phyloP scores from a whole-genome alignment of 805 yeast species.

The Deakozyma indianensis region DNA sequence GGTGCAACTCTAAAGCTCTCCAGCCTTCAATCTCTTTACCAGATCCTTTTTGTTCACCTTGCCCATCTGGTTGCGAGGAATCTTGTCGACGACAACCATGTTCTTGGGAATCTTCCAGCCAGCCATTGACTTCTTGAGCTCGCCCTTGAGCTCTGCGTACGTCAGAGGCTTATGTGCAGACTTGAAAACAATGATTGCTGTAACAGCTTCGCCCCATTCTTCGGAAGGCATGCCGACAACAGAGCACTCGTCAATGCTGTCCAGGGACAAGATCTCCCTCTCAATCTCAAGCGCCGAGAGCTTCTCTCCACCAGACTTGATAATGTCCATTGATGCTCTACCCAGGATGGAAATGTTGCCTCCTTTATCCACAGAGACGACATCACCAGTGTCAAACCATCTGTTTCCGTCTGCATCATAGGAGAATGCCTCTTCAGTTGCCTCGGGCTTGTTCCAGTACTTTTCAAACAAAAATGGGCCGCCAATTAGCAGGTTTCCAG shows the following conservation, averaged over 20 bases:
- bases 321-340: slow-evolving; percentile 46
- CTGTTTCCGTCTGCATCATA: slow-evolving; percentile 25
- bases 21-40: slow-evolving; percentile 7
- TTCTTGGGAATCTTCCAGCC: slow-evolving; percentile 21
- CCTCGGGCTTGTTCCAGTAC: slow-evolving; percentile 36
- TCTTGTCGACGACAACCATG: slow-evolving; percentile 15
- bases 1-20: too few species aligned
- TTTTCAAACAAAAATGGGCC: slow-evolving; percentile 41
- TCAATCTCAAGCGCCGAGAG: slow-evolving; percentile 92
- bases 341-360: slow-evolving; percentile 36
- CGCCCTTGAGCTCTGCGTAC: slow-evolving; percentile 12
- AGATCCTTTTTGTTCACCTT: slow-evolving; percentile 21
- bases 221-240: slow-evolving; percentile 61
- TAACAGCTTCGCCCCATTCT: slow-evolving; percentile 32
- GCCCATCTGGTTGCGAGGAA: slow-evolving; percentile 23
- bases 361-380: slow-evolving; percentile 24
- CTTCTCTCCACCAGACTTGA: slow-evolving; percentile 67
- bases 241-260: slow-evolving; percentile 70
- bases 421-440: slow-evolving; percentile 28
- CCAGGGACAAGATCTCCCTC: slow-evolving; percentile 61
- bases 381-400: slow-evolving; percentile 50
- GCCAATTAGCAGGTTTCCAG: slow-evolving; percentile 42
- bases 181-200: slow-evolving; percentile 15
- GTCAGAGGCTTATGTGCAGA: slow-evolving; percentile 5
- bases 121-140: slow-evolving; percentile 13